Conservation (phyloP, 2,329 filamentous ascomycete species). For the Onygena corvina region DNA sequence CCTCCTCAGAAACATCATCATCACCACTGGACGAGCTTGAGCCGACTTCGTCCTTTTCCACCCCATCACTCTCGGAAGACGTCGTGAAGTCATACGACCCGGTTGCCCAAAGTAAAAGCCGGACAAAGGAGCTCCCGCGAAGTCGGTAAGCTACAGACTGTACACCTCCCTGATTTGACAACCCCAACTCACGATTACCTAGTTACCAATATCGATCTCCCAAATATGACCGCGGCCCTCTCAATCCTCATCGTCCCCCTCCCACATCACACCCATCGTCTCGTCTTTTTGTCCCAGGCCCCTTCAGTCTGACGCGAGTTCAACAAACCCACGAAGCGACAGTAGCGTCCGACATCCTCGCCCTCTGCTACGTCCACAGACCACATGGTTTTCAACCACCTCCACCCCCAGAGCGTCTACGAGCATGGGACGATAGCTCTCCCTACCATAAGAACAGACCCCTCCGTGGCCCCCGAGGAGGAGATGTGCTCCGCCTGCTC, state of each 20-base stretch:
- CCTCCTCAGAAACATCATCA: conserved; percentile 32
- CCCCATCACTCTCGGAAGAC: conserved; percentile 29
- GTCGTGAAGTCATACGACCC: conserved; percentile 41
- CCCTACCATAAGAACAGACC: conserved; percentile 91
- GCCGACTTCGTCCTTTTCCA: conserved; percentile 35
- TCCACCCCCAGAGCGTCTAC: conserved; percentile 53
- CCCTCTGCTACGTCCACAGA: conserved; percentile 73
- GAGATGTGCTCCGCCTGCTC: conserved; percentile 43
- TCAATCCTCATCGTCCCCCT: conserved; percentile 89
- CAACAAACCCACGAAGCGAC: conserved; percentile 84
- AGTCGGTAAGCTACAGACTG: conserved; percentile 38
- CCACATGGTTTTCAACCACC: conserved; percentile 60
- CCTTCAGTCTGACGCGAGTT: conserved; percentile 76
- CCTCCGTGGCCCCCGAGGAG: conserved; percentile 70
- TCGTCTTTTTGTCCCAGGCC: conserved; percentile 76
- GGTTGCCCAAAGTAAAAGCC: conserved; percentile 34
- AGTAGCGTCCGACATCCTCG: conserved; percentile 75
- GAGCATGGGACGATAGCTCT: conserved; percentile 77
- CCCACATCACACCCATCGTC: conserved; percentile 74
- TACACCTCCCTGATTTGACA: background rate
- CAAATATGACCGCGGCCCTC: conserved; percentile 84
- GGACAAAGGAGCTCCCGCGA: conserved; percentile 36
- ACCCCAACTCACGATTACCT: conserved; percentile 4
- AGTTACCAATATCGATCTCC: conserved; percentile 94
- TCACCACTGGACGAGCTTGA: conserved; percentile 36